These are phyloP conservation scores for Fomitopsis betulina DNA, from an alignment of 1,284 basidiomycete species.

Conservation along the genomic window DNA sequence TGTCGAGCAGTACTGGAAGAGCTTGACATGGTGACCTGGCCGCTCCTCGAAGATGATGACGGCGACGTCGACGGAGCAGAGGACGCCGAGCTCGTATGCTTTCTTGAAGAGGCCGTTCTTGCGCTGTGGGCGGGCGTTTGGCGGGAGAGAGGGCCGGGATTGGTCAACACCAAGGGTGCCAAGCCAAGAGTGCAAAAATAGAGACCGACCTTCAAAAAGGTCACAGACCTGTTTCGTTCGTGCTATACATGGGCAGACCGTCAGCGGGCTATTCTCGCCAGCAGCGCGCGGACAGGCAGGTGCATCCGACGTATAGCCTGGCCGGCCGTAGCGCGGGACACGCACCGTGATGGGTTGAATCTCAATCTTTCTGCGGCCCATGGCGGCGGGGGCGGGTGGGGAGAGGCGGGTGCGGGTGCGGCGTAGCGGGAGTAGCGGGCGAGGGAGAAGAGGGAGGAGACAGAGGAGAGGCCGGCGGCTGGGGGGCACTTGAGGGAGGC, in stretches of 20 bases:
- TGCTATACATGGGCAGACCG: constrained; percentile 50
- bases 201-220: constrained; percentile 77
- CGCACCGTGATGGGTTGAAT: constrained; percentile 81
- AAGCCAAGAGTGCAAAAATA: constrained; percentile 29
- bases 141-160: constrained; percentile 30
- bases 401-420: constrained; percentile 7
- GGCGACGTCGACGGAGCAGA: constrained; percentile 66
- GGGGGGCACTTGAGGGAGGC: constrained; percentile 13
- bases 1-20: constrained; percentile 55
- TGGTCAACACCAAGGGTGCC: constrained; percentile 30
- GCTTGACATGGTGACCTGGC: constrained; percentile 49
- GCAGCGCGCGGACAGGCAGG: constrained; percentile 14
- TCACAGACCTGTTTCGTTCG: constrained; percentile 88
- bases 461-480: constrained; percentile 5
- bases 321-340: constrained; percentile 18
- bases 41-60: constrained; percentile 63
- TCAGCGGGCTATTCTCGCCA: constrained; percentile 18
- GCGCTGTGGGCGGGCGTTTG: constrained; percentile 40
- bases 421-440: neutral
- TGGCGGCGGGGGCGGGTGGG: constrained; percentile 23
- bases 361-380: constrained; percentile 89
- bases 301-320: constrained; percentile 18
- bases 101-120: constrained; percentile 91
- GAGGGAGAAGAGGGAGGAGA: constrained; percentile 16
- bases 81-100: constrained; percentile 82